Percentiles rank a stretch among this genome's conserved stretches.
Conservation (phyloP, 495 filamentous ascomycete genomes). For the Ramalina peruviana region DNA sequence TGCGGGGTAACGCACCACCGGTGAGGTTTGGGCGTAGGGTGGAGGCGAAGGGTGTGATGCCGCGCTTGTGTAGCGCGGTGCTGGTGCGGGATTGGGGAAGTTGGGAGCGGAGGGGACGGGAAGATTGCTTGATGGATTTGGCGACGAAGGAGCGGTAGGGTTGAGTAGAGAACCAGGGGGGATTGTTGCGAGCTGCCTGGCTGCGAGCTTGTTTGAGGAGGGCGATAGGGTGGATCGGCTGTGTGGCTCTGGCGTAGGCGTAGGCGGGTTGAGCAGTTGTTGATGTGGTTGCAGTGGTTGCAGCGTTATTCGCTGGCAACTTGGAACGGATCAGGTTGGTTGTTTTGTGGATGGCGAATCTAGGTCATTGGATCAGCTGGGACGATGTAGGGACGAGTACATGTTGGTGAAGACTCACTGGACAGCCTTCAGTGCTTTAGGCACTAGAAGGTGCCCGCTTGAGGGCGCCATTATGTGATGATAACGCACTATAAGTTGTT, state of each 20-base stretch:
- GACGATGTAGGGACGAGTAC: background rate
- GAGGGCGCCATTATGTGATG: constrained; percentile 46
- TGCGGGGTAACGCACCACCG: constrained; percentile 70
- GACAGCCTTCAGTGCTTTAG: constrained; percentile 53
- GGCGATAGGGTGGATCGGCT: constrained; percentile 36
- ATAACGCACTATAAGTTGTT: no score
- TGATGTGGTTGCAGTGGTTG: constrained; percentile 25
- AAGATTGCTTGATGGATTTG: constrained; percentile 29
- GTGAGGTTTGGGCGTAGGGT: constrained; percentile 86
- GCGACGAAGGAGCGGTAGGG: constrained; percentile 45
- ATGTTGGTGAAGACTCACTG: constrained; percentile 28
- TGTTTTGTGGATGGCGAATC: constrained; percentile 52
- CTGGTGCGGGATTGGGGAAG: constrained; percentile 52
- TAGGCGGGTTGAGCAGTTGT: constrained; percentile 34
- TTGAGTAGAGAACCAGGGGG: constrained; percentile 59
- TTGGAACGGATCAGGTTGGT: constrained; percentile 47
- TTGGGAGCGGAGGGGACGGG: constrained; percentile 37
- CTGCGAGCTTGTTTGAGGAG: constrained; percentile 57
- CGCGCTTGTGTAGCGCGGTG: constrained; percentile 48
- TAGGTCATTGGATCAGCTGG: constrained; percentile 14
- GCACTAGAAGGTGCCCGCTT: constrained; percentile 54
- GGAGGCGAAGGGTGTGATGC: constrained; percentile 75
- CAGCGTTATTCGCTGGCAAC: constrained; percentile 38
- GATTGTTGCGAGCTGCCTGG: constrained; percentile 37
- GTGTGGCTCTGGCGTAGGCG: constrained; percentile 34